Base-by-base conservation (phyloP, 768 basidiomycete species). In the Grammothele lineata region DNA sequence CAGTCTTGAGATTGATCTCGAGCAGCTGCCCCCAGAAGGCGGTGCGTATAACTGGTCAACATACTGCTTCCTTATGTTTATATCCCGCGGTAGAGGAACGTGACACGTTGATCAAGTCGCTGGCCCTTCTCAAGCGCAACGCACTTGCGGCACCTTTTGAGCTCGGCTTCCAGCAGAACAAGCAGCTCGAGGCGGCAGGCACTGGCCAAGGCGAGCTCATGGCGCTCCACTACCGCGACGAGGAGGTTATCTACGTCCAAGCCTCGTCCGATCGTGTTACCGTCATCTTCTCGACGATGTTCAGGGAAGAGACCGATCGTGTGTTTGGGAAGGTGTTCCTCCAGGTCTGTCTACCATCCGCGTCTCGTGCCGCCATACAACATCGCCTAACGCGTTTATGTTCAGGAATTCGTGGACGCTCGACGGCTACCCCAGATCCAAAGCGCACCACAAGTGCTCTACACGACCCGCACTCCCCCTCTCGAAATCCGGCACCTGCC, bases 341-440 rank as follows among this genome's bases (percentile, higher is more conserved):
- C 43, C 96, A 98, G 78, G 93, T 92, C 53, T 17, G 55, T 57
- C 15, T 12, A 53, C 68, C 54, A n/a, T 19, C 11, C 18, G 2
- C 34, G 21, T 38, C 50, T 41, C 44, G 17, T 35, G 40, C 26
- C 37, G 22, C 21, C 37, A 48, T 21, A 62, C 34, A 15, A 5
- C 19, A 5, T 27, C 19, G 27, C n/a, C 24, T 37, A 25, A 8
- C 26, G 14, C 5, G 3, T 1, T 19, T 14, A 11, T 27, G 5
- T 40, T 1, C 54, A 94, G 92, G 96, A 98, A 83, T 99, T 99
- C 59, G 96, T 98, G 25, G 96, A 99, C 72, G 95, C 96, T n/a
- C 80, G 96, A 45, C 79, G 91, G 40, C 80, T 90, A 50, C 91
- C 94, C 1, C 83, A 85, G 10, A 87, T 98, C 43, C 96, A 98